Evolutionary conservation across 2,329 filamentous ascomycete species (phyloP).

Genomic region (Fusarium aywerte): DNA sequence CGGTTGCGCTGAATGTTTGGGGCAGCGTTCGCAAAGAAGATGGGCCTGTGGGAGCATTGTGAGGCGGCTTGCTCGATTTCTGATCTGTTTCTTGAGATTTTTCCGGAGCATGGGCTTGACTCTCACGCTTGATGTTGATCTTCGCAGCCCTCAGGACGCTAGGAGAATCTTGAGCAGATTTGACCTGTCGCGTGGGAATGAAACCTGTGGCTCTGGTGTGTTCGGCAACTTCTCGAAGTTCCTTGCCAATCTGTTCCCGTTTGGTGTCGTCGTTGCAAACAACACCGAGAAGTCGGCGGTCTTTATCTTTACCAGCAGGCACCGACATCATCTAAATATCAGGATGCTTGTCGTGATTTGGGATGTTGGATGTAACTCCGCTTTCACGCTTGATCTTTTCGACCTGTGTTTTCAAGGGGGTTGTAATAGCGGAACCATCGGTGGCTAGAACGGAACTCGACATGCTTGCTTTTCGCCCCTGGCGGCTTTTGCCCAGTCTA

Average conservation of each 20-base stretch:
- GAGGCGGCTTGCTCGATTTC: not conserved
- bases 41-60: constrained; percentile 27
- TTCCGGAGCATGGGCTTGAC: not conserved
- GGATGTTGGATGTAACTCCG: not conserved
- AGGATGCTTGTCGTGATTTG: constrained; percentile 10
- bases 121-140: not conserved
- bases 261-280: not conserved
- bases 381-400: constrained; percentile 15
- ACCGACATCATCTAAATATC: constrained; percentile 31
- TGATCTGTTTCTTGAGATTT: not conserved
- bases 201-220: constrained; percentile 23
- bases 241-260: constrained; percentile 13
- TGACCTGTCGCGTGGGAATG: constrained; percentile 34
- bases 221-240: constrained; percentile 18
- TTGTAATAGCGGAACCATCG: not conserved
- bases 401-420: constrained; percentile 5
- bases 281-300: constrained; percentile 12
- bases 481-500: not conserved
- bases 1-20: constrained; percentile 13
- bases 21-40: constrained; percentile 16
- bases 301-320: constrained; percentile 28
- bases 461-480: not conserved
- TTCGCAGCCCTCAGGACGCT: not conserved
- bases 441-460: not conserved
- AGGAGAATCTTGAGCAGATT: constrained; percentile 9